Percentiles rank a stretch among this genome's conserved stretches.
These are phyloP conservation scores for Ganoderma leucocontextum DNA, from an alignment of 1,284 basidiomycete species.

Conservation along the genomic window DNA sequence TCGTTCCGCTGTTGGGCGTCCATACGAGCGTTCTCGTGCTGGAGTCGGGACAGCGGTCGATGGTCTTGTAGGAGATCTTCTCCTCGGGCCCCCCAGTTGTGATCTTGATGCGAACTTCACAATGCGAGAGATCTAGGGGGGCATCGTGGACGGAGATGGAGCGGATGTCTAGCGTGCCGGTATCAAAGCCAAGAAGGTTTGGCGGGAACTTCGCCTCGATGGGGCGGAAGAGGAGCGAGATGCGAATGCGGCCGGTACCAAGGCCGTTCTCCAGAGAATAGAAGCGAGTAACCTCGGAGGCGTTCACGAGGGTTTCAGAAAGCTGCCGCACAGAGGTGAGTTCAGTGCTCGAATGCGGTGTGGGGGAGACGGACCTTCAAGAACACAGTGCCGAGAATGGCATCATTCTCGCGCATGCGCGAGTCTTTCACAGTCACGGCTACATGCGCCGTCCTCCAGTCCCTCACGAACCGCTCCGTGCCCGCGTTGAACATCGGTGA, in stretches of 20 bases:
- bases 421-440: conserved; percentile 67
- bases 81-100: conserved; percentile 39
- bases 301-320: conserved; percentile 48
- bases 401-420: conserved; percentile 65
- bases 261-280: conserved; percentile 62
- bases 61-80: conserved; percentile 53
- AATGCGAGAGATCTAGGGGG: conserved; percentile 39
- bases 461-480: conserved; percentile 68
- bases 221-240: conserved; percentile 61
- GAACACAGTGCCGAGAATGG: conserved; percentile 69
- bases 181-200: conserved; percentile 70
- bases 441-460: conserved; percentile 68
- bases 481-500: conserved; percentile 75
- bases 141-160: conserved; percentile 43
- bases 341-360: too few species aligned
- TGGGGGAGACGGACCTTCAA: conserved; percentile 40
- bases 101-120: conserved; percentile 43
- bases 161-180: conserved; percentile 64
- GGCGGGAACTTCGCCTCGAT: conserved; percentile 64
- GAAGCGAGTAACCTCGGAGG: conserved; percentile 55
- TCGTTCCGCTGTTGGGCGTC: conserved; percentile 53
- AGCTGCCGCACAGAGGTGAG: conserved; percentile 34
- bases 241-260: conserved; percentile 58
- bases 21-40: conserved; percentile 50
- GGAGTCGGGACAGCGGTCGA: conserved; percentile 51